These are phyloP conservation scores for Colletotrichum cereale DNA, from an alignment of 2,329 filamentous ascomycete species.

Conservation along the genomic window DNA sequence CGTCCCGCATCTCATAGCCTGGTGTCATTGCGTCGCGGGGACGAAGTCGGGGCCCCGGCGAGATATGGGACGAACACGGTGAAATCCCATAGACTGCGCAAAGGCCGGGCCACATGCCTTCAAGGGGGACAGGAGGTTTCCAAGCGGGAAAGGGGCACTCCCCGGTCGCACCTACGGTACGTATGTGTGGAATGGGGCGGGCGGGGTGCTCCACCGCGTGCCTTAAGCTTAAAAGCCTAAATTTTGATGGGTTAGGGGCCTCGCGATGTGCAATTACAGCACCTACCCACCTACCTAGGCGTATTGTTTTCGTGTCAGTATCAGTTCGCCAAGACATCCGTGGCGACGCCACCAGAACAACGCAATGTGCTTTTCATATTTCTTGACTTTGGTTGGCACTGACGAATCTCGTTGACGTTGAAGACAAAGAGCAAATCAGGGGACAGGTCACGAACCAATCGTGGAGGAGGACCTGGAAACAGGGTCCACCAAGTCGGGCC, in stretches of 20 bases:
- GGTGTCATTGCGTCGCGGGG: neutral
- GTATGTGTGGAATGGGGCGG: neutral
- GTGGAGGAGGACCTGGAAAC: neutral
- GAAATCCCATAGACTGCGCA: neutral
- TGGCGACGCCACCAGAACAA: neutral
- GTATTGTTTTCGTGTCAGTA: neutral
- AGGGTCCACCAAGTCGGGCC: neutral
- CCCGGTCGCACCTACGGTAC: neutral
- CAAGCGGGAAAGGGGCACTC: neutral
- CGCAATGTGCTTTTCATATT: neutral
- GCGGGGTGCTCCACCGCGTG: neutral
- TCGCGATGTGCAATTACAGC: neutral
- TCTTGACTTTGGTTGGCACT: neutral
- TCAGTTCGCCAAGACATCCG: neutral
- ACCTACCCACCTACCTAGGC: neutral
- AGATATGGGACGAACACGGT: constrained; percentile 20
- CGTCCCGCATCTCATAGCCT: neutral
- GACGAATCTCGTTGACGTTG: neutral
- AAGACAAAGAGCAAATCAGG: neutral
- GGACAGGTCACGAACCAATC: too few relatives aligned
- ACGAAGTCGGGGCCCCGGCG: neutral
- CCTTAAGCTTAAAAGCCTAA: constrained; percentile 35
- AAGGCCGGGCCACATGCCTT: neutral
- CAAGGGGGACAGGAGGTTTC: neutral
- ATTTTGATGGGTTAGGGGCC: neutral